Evolutionary conservation across 176 grass and related monocot genomes (phyloP).

Genomic region (Elymus sibiricus): DNA sequence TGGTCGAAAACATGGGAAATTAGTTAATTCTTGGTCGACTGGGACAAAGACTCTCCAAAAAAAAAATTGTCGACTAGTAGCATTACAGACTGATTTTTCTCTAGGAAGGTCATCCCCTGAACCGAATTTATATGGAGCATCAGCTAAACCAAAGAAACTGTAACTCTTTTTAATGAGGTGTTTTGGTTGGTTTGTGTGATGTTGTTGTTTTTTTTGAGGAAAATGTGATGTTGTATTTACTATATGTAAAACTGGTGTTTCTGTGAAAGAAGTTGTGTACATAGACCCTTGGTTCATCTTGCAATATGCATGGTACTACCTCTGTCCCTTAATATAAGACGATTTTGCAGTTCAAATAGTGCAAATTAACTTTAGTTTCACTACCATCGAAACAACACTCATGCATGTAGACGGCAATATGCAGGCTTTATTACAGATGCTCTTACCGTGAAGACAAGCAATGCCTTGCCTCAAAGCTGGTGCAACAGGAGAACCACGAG

Average conservation of each 20-base stretch:
- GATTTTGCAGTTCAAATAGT: too few species aligned
- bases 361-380: background rate
- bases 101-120: background rate
- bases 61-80: background rate
- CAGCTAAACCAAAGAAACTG: background rate
- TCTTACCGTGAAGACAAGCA: constrained; percentile 53
- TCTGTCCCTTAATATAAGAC: too few species aligned
- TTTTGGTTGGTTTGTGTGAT: background rate
- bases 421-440: constrained; percentile 64
- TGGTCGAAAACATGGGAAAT: too few species aligned
- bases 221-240: background rate
- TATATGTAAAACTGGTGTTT: background rate
- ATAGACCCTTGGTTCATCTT: too few species aligned
- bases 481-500: constrained; percentile 49
- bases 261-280: background rate
- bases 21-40: too few species aligned
- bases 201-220: too few species aligned
- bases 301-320: too few species aligned
- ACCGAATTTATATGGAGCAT: background rate
- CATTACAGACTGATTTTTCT: background rate
- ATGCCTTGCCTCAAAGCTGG: constrained; percentile 59
- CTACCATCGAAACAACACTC: background rate
- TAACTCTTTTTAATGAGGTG: background rate
- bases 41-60: too few species aligned
- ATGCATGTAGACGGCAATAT: background rate